Conservation (phyloP, 148 eudicot species). For the Pouteria glomerata region DNA sequence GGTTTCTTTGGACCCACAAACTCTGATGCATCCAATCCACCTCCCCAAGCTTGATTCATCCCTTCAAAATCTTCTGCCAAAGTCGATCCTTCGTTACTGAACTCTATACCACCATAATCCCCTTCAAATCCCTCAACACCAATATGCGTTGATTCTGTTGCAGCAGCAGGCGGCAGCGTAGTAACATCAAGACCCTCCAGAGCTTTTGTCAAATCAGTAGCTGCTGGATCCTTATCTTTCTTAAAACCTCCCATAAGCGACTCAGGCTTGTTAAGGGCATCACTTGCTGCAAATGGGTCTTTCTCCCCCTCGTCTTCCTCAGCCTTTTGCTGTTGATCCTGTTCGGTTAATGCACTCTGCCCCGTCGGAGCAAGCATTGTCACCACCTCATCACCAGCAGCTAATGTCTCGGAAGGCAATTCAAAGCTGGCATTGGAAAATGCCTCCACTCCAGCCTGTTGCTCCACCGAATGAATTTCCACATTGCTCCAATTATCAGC, state of each 20-base stretch:
- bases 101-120: slow-evolving; percentile 95
- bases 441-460: slow-evolving; percentile 55
- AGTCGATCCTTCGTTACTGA: slow-evolving; percentile 70
- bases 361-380: slow-evolving; percentile 36
- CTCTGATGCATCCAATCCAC: slow-evolving; percentile 97
- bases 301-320: slow-evolving; percentile 56
- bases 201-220: slow-evolving; percentile 55
- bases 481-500: slow-evolving; percentile 69
- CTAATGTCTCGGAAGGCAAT: slow-evolving; percentile 69
- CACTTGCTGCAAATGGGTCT: slow-evolving; percentile 97
- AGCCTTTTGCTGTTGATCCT: slow-evolving; percentile 32
- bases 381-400: slow-evolving; percentile 81
- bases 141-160: slow-evolving; percentile 76
- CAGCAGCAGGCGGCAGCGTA: slow-evolving; percentile 80
- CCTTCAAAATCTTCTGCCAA: slow-evolving; percentile 94
- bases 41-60: slow-evolving; percentile 93
- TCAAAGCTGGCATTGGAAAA: slow-evolving; percentile 67
- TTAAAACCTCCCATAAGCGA: slow-evolving; percentile 74
- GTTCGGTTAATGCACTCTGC: slow-evolving; percentile 38
- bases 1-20: slow-evolving; percentile 71
- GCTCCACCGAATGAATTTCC: slow-evolving; percentile 54
- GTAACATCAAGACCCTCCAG: slow-evolving; percentile 92
- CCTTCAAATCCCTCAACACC: slow-evolving; percentile 98
- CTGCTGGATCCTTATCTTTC: slow-evolving; percentile 67
- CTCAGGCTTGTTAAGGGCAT: slow-evolving; percentile 60